Conservation (phyloP, 108 stramenopile species). For the Fragilaria crotonensis region DNA sequence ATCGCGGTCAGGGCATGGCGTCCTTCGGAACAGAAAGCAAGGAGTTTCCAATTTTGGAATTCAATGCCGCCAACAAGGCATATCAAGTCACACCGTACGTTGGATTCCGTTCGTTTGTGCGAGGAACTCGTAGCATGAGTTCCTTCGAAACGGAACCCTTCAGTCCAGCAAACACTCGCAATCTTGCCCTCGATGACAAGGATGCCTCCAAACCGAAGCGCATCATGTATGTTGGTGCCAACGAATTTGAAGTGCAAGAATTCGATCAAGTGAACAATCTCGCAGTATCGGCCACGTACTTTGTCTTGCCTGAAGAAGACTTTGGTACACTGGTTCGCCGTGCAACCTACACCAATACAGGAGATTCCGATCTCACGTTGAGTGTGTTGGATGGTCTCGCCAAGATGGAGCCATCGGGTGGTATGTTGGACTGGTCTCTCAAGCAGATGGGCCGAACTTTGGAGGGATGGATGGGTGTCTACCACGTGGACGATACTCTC, state of each 20-base stretch:
- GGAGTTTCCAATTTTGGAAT: too few relatives aligned
- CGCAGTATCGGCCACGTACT: slow-evolving; percentile 78
- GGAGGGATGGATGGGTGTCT: slow-evolving; percentile 96
- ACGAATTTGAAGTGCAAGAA: slow-evolving; percentile 89
- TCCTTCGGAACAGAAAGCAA: too few relatives aligned
- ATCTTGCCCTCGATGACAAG: too few relatives aligned
- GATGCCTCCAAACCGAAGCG: too few relatives aligned
- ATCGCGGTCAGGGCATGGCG: too few relatives aligned
- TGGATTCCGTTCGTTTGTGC: too few relatives aligned
- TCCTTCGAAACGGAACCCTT: too few relatives aligned
- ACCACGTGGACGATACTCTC: slow-evolving; percentile 74
- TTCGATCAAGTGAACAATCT: slow-evolving; percentile 64
- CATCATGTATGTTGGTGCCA: slow-evolving; percentile 86
- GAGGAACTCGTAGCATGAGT: too few relatives aligned
- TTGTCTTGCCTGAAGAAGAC: slow-evolving; percentile 81
- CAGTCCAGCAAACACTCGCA: too few relatives aligned
- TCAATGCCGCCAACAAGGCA: too few relatives aligned
- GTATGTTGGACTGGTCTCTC: slow-evolving; percentile 67
- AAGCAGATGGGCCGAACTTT: slow-evolving; percentile 92
- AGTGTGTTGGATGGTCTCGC: slow-evolving; percentile 85
- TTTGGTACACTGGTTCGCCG: slow-evolving; percentile 82
- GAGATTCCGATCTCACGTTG: slow-evolving; percentile 47
- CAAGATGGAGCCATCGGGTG: slow-evolving; percentile 83
- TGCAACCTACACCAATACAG: slow-evolving; percentile 81
- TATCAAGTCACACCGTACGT: too few relatives aligned